These are phyloP conservation scores for Mucor velutinosus DNA, from an alignment of 371 early-diverging fungal genomes.

Conservation along the genomic window DNA sequence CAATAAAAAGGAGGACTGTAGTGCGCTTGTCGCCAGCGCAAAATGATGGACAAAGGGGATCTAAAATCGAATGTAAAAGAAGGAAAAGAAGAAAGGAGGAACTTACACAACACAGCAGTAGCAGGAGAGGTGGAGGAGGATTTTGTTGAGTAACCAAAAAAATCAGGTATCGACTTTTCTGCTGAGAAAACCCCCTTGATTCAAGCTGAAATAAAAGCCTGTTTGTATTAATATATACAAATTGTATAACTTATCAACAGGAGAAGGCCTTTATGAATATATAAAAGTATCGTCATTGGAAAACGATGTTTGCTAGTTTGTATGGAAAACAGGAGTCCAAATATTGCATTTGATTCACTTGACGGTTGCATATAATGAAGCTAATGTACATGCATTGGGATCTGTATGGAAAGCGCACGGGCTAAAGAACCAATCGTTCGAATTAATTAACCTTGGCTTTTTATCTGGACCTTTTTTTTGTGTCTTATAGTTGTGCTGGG, in stretches of 20 bases:
- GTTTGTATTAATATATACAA: not conserved
- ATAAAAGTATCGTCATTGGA: not conserved
- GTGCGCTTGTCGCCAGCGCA: not conserved
- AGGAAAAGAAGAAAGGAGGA: not conserved
- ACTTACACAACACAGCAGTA: not conserved
- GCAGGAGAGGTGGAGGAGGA: not conserved
- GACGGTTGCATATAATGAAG: not conserved
- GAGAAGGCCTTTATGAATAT: not conserved
- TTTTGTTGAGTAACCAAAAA: not conserved
- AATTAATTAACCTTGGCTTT: constrained; percentile 1
- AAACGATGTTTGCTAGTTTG: not conserved
- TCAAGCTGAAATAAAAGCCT: not conserved
- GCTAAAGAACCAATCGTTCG: constrained; percentile 4
- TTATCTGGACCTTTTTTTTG: not conserved
- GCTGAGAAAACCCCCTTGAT: not conserved
- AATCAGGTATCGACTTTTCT: not conserved
- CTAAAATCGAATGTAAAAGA: not conserved
- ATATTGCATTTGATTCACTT: not conserved
- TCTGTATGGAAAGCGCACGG: constrained; percentile 15
- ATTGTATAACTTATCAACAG: not conserved
- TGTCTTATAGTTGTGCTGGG: not conserved
- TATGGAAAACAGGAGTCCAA: not conserved
- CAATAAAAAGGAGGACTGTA: not conserved
- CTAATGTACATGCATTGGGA: not conserved
- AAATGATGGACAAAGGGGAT: not conserved